Evolutionary conservation across 164 flowering plant genomes (phyloP).

Genomic region (Berberis vulgaris): DNA sequence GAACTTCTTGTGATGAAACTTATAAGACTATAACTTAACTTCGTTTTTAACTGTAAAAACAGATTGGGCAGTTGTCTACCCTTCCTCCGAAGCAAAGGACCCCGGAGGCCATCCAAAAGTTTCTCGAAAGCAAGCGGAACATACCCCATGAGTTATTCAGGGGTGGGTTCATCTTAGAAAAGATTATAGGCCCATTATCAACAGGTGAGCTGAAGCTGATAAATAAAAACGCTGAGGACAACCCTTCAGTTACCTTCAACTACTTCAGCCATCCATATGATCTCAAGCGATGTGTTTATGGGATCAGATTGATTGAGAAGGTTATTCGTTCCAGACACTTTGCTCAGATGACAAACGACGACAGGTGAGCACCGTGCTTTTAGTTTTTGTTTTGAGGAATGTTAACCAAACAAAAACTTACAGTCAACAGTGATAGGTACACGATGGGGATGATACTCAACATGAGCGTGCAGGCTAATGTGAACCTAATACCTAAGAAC

Average conservation of each 20-base stretch:
- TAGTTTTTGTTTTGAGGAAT: too few relatives aligned
- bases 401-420: too few relatives aligned
- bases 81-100: constrained; percentile 62
- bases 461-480: constrained; percentile 58
- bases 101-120: constrained; percentile 32
- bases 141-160: constrained; percentile 58
- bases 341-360: constrained; percentile 29
- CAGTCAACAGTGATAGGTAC: constrained; percentile 16
- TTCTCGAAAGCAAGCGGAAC: constrained; percentile 25
- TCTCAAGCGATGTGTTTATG: constrained; percentile 59
- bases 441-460: constrained; percentile 45
- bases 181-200: constrained; percentile 58
- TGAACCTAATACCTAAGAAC: constrained; percentile 76
- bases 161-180: constrained; percentile 84
- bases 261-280: constrained; percentile 77
- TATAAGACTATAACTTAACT: too few relatives aligned
- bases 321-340: constrained; percentile 40
- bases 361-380: constrained; percentile 3
- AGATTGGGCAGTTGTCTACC: constrained; percentile 88
- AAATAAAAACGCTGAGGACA: constrained; percentile 55
- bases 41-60: background rate
- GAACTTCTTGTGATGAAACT: too few relatives aligned
- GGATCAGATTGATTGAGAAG: constrained; percentile 48
- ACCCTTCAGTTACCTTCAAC: constrained; percentile 84
- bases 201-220: constrained; percentile 49